Evolutionary conservation across 2,329 filamentous ascomycete genomes (phyloP).

Genomic region (Drechmeria coniospora): DNA sequence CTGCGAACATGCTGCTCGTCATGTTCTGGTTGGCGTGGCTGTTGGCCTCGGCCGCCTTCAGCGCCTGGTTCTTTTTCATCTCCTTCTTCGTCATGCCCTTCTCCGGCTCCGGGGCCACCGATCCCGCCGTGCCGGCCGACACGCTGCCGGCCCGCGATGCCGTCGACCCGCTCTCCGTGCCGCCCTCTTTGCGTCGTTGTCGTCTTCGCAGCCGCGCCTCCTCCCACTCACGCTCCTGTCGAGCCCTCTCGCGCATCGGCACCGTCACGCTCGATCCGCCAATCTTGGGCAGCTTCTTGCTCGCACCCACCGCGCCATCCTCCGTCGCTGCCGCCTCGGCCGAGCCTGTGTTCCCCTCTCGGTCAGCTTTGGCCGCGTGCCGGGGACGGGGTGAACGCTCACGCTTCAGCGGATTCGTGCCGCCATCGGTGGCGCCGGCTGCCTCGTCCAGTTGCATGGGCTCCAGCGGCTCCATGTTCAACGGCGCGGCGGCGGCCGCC

Average conservation of each 20-base stretch:
- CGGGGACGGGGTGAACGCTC: constrained; percentile 15
- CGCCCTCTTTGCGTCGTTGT: constrained; percentile 44
- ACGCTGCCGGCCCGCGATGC: constrained; percentile 39
- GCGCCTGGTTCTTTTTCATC: constrained; percentile 56
- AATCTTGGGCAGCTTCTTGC: constrained; percentile 29
- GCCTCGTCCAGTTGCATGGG: constrained; percentile 13
- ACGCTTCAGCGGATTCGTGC: constrained; percentile 45
- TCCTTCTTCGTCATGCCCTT: constrained; percentile 82
- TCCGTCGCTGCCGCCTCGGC: constrained; percentile 17
- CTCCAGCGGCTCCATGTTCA: constrained; percentile 24
- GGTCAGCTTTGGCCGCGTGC: too few species aligned
- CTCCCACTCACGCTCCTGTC: constrained; percentile 55
- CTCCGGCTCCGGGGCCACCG: constrained; percentile 45
- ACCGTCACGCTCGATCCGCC: constrained; percentile 31
- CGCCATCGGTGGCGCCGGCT: constrained; percentile 37
- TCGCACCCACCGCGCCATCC: constrained; percentile 24
- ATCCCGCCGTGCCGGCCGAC: constrained; percentile 45
- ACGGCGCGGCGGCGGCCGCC: constrained; percentile 48
- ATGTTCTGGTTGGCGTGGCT: constrained; percentile 71
- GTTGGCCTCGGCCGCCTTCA: constrained; percentile 62
- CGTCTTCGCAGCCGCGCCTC: constrained; percentile 55
- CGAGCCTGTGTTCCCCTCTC: constrained; percentile 22
- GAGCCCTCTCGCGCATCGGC: constrained; percentile 45
- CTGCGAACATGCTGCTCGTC: constrained; percentile 59
- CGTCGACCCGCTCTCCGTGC: constrained; percentile 31